Percentiles rank a stretch among this genome's conserved stretches.
Evolutionary conservation across 352 stramenopile genomes (phyloP).

Genomic region (Pythium dissimile): DNA sequence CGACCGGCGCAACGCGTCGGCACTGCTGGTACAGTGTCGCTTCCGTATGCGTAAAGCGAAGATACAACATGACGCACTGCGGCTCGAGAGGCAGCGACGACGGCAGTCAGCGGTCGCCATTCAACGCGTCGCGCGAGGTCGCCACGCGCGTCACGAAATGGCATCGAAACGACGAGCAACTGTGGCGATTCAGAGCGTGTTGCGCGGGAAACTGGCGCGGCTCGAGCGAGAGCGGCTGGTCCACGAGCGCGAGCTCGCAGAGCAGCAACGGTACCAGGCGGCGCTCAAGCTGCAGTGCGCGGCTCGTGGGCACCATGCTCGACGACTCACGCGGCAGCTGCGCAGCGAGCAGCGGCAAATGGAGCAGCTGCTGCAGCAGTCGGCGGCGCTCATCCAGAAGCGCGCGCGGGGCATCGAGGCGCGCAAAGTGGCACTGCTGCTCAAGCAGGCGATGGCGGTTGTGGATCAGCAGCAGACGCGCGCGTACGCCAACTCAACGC

Average conservation of each 20-base stretch:
- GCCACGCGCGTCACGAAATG: slow-evolving; percentile 18
- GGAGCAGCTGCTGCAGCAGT: slow-evolving; percentile 30
- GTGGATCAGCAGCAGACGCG: slow-evolving; percentile 47
- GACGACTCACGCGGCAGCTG: slow-evolving; percentile 22
- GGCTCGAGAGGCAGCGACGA: slow-evolving; percentile 18
- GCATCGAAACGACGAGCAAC: slow-evolving; percentile 20
- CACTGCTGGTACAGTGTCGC: slow-evolving; percentile 39
- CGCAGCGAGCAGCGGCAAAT: slow-evolving; percentile 25
- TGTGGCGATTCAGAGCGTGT: slow-evolving; percentile 40
- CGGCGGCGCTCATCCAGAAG: slow-evolving; percentile 56
- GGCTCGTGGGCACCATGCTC: slow-evolving; percentile 24
- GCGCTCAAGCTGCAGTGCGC: slow-evolving; percentile 38
- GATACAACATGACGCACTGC: slow-evolving; percentile 4
- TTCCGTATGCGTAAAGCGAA: slow-evolving; percentile 27
- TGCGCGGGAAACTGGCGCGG: slow-evolving; percentile 34
- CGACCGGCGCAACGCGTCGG: slow-evolving; percentile 23
- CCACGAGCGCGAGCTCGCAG: slow-evolving; percentile 6
- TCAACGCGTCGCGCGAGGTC: slow-evolving; percentile 33
- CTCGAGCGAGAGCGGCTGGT: slow-evolving; percentile 17
- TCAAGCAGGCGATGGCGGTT: slow-evolving; percentile 35
- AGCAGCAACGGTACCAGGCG: slow-evolving; percentile 9
- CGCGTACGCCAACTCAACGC: slow-evolving; percentile 28
- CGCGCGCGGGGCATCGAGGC: slow-evolving; percentile 44
- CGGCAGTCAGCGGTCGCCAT: slow-evolving; percentile 30
- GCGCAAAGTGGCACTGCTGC: slow-evolving; percentile 28